These are phyloP conservation scores for Sphaerulina vaccinii DNA, from an alignment of 2,329 filamentous ascomycete species.

Conservation along the genomic window DNA sequence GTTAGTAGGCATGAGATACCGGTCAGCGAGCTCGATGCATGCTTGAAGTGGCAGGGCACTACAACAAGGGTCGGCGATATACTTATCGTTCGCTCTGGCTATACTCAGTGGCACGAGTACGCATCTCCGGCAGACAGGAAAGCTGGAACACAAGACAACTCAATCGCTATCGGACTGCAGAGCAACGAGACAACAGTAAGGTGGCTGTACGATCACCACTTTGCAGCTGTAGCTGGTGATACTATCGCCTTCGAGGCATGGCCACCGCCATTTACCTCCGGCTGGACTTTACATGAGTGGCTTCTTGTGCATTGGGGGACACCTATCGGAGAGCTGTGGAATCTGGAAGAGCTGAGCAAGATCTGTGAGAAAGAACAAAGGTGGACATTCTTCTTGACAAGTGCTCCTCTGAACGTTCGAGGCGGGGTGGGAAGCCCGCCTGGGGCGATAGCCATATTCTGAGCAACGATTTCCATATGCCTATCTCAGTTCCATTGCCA, in stretches of 20 bases:
- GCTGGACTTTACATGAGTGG: constrained; percentile 45
- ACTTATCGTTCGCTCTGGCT: constrained; percentile 52
- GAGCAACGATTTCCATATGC: background rate
- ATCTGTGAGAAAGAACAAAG: constrained; percentile 41
- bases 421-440: constrained; percentile 40
- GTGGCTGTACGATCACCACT: constrained; percentile 17
- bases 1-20: constrained; percentile 7
- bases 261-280: constrained; percentile 34
- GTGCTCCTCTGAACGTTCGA: constrained; percentile 48
- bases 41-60: constrained; percentile 48
- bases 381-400: constrained; percentile 51
- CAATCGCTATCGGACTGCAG: constrained; percentile 2
- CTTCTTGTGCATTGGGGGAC: constrained; percentile 51
- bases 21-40: constrained; percentile 28
- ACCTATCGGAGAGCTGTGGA: constrained; percentile 53
- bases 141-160: constrained; percentile 6
- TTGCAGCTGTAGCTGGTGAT: constrained; percentile 18
- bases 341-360: constrained; percentile 46
- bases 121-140: constrained; percentile 2
- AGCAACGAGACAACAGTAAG: constrained; percentile 11
- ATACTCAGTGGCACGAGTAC: constrained; percentile 38
- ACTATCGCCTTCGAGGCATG: constrained; percentile 32
- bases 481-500: background rate
- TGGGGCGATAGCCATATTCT: constrained; percentile 40
- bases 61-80: constrained; percentile 57